A percentile compares a stretch with the other conserved stretches of the same genome.
Evolutionary conservation across 306 rosid species (phyloP).

Genomic region (Vigna angularis): DNA sequence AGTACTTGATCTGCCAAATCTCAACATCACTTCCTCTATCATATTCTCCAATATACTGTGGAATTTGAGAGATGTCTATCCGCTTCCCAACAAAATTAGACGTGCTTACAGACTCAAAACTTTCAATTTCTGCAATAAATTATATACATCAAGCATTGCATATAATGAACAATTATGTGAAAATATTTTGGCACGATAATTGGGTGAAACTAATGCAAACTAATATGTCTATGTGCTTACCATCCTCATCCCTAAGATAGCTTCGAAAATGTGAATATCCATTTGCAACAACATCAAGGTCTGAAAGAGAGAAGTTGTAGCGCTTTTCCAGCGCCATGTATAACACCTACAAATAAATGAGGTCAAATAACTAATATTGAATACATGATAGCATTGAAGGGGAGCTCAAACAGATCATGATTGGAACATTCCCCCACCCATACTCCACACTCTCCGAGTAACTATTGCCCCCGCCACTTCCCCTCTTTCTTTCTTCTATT

Average conservation of each 20-base stretch:
- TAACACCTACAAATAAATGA: slow-evolving; percentile 62
- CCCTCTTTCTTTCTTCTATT: neutral
- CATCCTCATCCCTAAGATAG: slow-evolving; percentile 60
- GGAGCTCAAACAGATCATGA: slow-evolving; percentile 21
- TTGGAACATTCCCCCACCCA: slow-evolving; percentile 7
- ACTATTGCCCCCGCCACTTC: too few relatives aligned
- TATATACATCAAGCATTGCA: slow-evolving; percentile 30
- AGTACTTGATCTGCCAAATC: slow-evolving; percentile 77
- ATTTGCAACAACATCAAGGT: slow-evolving; percentile 82
- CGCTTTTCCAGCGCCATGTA: slow-evolving; percentile 87
- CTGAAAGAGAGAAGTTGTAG: slow-evolving; percentile 83
- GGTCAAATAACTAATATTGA: slow-evolving; percentile 18
- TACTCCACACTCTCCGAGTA: neutral
- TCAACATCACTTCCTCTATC: slow-evolving; percentile 81
- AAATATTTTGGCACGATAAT: neutral
- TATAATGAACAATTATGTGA: slow-evolving; percentile 5
- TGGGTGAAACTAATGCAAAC: neutral
- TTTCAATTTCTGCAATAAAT: slow-evolving; percentile 60
- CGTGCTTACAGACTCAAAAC: slow-evolving; percentile 19
- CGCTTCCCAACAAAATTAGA: slow-evolving; percentile 65
- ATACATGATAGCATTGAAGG: slow-evolving; percentile 6
- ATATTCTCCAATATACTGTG: slow-evolving; percentile 70
- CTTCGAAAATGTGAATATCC: slow-evolving; percentile 81
- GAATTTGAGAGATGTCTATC: slow-evolving; percentile 67
- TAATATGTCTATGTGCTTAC: slow-evolving; percentile 44